phyloP scores from a whole-genome alignment of 306 rosid species.

The Fragaria iinumae region DNA sequence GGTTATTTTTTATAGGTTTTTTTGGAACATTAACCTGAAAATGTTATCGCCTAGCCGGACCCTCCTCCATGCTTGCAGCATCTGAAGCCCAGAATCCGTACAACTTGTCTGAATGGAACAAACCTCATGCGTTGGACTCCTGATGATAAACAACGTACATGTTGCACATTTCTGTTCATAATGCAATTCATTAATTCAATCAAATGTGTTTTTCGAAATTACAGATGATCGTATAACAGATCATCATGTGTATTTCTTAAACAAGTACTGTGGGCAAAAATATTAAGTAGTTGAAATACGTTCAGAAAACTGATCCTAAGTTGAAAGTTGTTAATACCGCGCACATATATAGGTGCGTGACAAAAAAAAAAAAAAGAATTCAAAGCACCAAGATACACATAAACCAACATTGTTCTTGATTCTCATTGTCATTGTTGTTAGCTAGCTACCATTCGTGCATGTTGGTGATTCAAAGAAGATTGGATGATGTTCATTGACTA shows the following conservation, averaged over 20 bases:
- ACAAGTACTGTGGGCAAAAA: too few species aligned
- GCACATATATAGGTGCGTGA: too few species aligned
- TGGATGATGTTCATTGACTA: background rate
- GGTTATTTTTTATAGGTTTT: background rate
- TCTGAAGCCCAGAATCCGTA: constrained; percentile 20
- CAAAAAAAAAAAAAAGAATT: too few species aligned
- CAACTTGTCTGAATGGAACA: constrained; percentile 17
- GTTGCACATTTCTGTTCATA: constrained; percentile 8
- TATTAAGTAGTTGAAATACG: too few species aligned
- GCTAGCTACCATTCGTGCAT: background rate
- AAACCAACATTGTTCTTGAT: too few species aligned
- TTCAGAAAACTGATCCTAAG: too few species aligned
- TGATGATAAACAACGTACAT: background rate
- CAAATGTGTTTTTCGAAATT: background rate
- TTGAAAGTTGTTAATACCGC: too few species aligned
- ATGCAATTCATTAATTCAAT: background rate
- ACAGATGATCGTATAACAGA: background rate
- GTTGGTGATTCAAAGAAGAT: background rate
- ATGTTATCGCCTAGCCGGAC: background rate
- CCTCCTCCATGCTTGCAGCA: constrained; percentile 13
- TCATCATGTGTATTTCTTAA: background rate
- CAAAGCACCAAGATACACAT: too few species aligned
- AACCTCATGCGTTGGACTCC: background rate
- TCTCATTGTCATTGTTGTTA: background rate
- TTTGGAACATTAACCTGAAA: background rate